These are phyloP conservation scores for Phytophthora sp. DNA, from an alignment of 352 stramenopile species.

Conservation along the genomic window DNA sequence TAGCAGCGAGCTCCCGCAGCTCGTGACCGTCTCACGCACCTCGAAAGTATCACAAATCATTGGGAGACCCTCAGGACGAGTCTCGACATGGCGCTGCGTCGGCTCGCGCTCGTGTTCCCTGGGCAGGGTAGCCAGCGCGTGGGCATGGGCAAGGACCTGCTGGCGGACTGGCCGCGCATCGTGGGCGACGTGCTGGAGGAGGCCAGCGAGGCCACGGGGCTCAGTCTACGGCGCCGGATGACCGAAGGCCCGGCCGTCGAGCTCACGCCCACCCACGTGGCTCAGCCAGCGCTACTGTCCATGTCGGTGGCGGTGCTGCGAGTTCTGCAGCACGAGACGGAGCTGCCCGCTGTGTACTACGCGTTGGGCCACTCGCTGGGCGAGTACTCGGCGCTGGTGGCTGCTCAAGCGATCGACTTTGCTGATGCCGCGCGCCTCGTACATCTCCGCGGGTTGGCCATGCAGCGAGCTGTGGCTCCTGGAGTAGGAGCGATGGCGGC, in stretches of 20 bases:
- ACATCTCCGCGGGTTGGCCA: conserved; percentile 70
- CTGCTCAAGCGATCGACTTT: conserved; percentile 66
- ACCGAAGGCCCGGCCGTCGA: conserved; percentile 58
- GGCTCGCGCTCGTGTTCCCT: conserved; percentile 79
- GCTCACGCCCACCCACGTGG: conserved; percentile 76
- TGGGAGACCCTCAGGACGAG: conserved; percentile 1
- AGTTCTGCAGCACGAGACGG: conserved; percentile 69
- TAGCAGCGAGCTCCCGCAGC: not conserved
- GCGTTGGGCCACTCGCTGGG: conserved; percentile 85
- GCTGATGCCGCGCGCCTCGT: conserved; percentile 71
- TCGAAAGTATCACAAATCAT: conserved; percentile 16
- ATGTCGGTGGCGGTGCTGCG: conserved; percentile 79
- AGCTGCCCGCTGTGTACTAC: conserved; percentile 46
- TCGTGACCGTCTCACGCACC: conserved; percentile 13
- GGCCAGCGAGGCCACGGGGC: conserved; percentile 70
- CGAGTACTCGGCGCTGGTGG: conserved; percentile 88
- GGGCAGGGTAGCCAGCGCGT: conserved; percentile 85
- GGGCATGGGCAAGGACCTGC: conserved; percentile 79
- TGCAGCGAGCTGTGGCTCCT: conserved; percentile 64
- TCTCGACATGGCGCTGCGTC: conserved; percentile 39
- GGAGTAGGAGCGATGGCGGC: conserved; percentile 78
- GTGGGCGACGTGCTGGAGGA: conserved; percentile 72
- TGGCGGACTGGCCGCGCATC: conserved; percentile 69
- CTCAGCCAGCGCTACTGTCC: conserved; percentile 83
- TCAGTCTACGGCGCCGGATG: conserved; percentile 68